A percentile compares a stretch with the other conserved stretches of the same genome.
Evolutionary conservation across 73 alveolate species (phyloP).

Genomic region (Paramecium primaurelia): DNA sequence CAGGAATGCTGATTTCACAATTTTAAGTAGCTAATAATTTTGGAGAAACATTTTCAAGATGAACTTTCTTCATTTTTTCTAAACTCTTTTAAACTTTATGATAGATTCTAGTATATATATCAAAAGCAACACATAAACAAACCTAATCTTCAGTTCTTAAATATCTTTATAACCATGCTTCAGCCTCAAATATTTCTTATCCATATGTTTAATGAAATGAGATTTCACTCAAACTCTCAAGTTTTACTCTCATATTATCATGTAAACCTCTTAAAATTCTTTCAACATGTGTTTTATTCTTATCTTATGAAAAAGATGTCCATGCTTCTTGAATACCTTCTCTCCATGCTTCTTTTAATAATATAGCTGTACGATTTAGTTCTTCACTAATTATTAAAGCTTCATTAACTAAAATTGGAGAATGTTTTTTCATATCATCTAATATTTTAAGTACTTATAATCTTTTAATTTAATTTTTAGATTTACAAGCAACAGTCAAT

Average conservation of each 20-base stretch:
- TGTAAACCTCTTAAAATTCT: slow-evolving; percentile 82
- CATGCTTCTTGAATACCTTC: slow-evolving; percentile 97
- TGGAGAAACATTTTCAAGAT: slow-evolving; percentile 74
- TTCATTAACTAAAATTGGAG: slow-evolving; percentile 82
- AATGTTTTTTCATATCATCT: slow-evolving; percentile 78
- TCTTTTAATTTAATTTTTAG: slow-evolving; percentile 85
- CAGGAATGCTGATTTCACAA: slow-evolving; percentile 88
- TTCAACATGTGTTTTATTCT: slow-evolving; percentile 79
- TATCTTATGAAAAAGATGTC: slow-evolving; percentile 78
- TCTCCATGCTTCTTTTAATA: slow-evolving; percentile 91
- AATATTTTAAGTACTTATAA: slow-evolving; percentile 83
- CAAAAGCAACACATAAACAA: slow-evolving; percentile 89
- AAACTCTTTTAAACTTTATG: slow-evolving; percentile 68
- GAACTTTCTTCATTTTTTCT: slow-evolving; percentile 73
- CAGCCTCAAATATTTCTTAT: slow-evolving; percentile 89
- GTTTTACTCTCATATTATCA: slow-evolving; percentile 78
- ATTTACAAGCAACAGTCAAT: slow-evolving; percentile 88
- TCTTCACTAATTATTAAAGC: slow-evolving; percentile 89
- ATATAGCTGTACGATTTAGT: slow-evolving; percentile 91
- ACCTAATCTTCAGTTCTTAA: slow-evolving; percentile 64
- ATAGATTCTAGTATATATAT: slow-evolving; percentile 80
- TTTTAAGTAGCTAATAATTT: slow-evolving; percentile 69
- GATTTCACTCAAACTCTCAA: slow-evolving; percentile 94
- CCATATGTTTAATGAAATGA: slow-evolving; percentile 91
- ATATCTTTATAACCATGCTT: slow-evolving; percentile 77